Base-by-base conservation (phyloP, 2,329 filamentous ascomycete genomes). In the Myriangium duriaei region DNA sequence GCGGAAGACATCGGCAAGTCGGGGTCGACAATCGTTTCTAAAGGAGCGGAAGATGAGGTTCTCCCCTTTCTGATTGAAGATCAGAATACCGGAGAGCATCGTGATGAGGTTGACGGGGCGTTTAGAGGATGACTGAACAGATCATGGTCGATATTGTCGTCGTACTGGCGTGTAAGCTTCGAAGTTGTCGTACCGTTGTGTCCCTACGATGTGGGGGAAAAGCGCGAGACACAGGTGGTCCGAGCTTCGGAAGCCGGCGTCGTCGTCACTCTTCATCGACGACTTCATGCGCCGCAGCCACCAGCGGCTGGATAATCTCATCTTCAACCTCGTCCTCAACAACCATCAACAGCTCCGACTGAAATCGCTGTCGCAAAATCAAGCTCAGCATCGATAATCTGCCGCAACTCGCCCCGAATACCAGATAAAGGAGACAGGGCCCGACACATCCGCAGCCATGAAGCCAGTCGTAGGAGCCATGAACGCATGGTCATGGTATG, bases 41-140 rank as follows among this genome's bases (percentile, higher is more conserved):
- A 98, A 98, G 53, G 91, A 86, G 57, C 91, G 85, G 69, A 98
- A 95, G 63, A 98, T 98, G 57, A 98, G 83, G 64, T 98, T 95
- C 69, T 98, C 91, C 65, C 91, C 91, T 67, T 98, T 98, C 62
- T 98, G 91, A 52, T 98, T 98, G 73, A 98, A 98, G 51, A 98
- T 79, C 50, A 98, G 77, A 55, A 98, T 88, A 43, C 91, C 91
- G 51, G 88, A 96, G 51, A 98, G 71, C 92, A 98, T 98, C 47
- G 54, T 79, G 65, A 47, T 19, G 28, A 10, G 5, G 15, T 2
- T 26, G 17, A 14, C 14, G 11, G 32, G n/a, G n/a, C n/a, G 32
- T 19, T 12, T 26, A 19, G 32, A 16, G 5, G 7, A 29, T 30
- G 35, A 32, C 10, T 29, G 19, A 13, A n/a, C n/a, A n/a, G n/a